Evolutionary conservation across 2,329 filamentous ascomycete species (phyloP), one percentile per base, ranked within the genome.

Genomic region (Paramyrothecium roridum): DNA sequence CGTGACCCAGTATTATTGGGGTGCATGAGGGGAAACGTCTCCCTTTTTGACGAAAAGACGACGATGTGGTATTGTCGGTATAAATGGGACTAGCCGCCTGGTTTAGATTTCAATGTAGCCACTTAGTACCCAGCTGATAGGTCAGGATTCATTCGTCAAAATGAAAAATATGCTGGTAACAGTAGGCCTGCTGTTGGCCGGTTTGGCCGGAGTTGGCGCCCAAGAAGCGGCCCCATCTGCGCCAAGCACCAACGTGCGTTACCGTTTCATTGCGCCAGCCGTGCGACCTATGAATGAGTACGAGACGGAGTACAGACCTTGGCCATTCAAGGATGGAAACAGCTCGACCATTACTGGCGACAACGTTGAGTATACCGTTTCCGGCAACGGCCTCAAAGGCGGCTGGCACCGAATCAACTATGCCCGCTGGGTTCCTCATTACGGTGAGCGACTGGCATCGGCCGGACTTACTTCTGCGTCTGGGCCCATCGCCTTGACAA

Each of bases 261-360:
- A 50, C 30, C 48, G 48, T 33, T 50, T 50, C 23, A 50, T 50
- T 30, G 48, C 21, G 30, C 21, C 48, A 11, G 48, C 48, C 4
- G 48, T 50, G 13, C 12, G 48, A 30, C 21, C 48, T 30, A 50
- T 50, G 48, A 50, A 50, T 30, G 48, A 50, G n/a, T 30, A 50
- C 17, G 48, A 50, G 13, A 50, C 48, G 17, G 48, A 50, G 17
- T 50, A 50, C 48, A 50, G n/a, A 30, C 33, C 48, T 10, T 50
- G 48, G 48, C 8, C 33, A 19, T 50, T 50, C 48, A 26, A 20
- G 13, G 20, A 19, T 13, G 48, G 48, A 30, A 33, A 50, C 19
- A 30, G 7, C 23, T 50, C 48, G 3, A 17, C 48, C n/a, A 33
- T 50, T 19, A 30, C 48, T 3, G n/a, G 17, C 17, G 48, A 30